Evolutionary conservation across 306 rosid genomes (phyloP).

Genomic region (Cicer chorassanicum): DNA sequence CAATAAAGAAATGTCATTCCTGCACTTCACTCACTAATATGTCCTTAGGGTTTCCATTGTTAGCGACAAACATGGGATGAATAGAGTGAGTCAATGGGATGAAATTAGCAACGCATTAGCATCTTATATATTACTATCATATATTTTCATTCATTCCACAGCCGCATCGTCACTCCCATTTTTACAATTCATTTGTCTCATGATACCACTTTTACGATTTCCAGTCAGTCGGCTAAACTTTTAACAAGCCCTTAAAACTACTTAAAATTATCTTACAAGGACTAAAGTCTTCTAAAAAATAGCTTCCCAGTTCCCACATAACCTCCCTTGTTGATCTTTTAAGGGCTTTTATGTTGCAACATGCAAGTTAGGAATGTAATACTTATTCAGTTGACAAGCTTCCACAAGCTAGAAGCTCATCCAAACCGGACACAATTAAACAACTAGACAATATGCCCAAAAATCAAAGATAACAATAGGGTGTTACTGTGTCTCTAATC

Average conservation of each 20-base stretch:
- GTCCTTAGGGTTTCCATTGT: background rate
- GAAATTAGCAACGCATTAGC: background rate
- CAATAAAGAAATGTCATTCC: background rate
- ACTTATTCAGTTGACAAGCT: background rate
- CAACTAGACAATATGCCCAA: constrained; percentile 18
- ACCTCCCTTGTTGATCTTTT: background rate
- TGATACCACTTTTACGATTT: background rate
- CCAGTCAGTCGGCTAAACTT: background rate
- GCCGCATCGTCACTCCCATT: background rate
- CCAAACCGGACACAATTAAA: constrained; percentile 15
- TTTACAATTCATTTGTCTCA: background rate
- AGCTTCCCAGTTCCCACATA: background rate
- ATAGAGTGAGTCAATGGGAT: background rate
- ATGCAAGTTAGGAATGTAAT: background rate
- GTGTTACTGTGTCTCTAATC: background rate
- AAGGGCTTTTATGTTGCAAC: background rate
- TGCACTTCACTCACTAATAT: background rate
- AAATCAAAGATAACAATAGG: background rate
- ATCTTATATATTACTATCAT: background rate
- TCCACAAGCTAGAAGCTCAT: background rate
- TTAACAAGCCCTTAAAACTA: background rate
- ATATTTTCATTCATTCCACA: background rate
- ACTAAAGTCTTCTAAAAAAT: background rate
- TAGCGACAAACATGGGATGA: background rate
- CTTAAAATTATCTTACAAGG: background rate